A percentile compares a stretch with the other conserved stretches of the same genome.
phyloP scores from a whole-genome alignment of 2,329 filamentous ascomycete genomes.

The Fusarium setosum region DNA sequence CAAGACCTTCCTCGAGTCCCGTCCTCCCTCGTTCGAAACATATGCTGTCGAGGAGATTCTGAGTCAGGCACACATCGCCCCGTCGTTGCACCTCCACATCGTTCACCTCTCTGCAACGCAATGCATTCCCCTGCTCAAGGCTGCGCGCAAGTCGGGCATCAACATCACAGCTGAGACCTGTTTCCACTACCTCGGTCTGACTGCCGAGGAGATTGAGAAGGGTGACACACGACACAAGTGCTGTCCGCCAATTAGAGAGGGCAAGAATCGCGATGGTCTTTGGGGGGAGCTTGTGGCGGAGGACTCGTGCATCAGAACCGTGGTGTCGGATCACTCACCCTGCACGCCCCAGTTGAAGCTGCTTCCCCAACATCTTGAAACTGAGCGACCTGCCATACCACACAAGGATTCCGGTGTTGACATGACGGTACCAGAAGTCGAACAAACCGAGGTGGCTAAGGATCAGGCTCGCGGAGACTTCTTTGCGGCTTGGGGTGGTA shows the following conservation, averaged over 20 bases:
- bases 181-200: constrained; percentile 91
- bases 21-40: constrained; percentile 90
- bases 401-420: constrained; percentile 67
- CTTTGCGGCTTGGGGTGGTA: constrained; percentile 96
- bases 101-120: constrained; percentile 93
- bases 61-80: constrained; percentile 81
- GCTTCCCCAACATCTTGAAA: constrained; percentile 73
- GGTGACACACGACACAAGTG: constrained; percentile 96
- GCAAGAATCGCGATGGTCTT: constrained; percentile 83
- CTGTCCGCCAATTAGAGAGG: constrained; percentile 89
- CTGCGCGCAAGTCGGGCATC: constrained; percentile 77
- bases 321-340: constrained; percentile 95
- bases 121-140: constrained; percentile 82
- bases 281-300: constrained; percentile 82
- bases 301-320: constrained; percentile 87
- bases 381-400: constrained; percentile 48
- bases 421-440: constrained; percentile 50
- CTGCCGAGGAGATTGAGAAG: constrained; percentile 82
- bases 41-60: constrained; percentile 91
- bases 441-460: constrained; percentile 46
- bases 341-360: constrained; percentile 96
- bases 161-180: constrained; percentile 95
- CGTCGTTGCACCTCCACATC: constrained; percentile 88
- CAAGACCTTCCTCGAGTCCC: constrained; percentile 90
- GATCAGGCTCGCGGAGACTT: constrained; percentile 77